phyloP scores from a whole-genome alignment of 108 stramenopile species.

The Epipyxis sp. region DNA sequence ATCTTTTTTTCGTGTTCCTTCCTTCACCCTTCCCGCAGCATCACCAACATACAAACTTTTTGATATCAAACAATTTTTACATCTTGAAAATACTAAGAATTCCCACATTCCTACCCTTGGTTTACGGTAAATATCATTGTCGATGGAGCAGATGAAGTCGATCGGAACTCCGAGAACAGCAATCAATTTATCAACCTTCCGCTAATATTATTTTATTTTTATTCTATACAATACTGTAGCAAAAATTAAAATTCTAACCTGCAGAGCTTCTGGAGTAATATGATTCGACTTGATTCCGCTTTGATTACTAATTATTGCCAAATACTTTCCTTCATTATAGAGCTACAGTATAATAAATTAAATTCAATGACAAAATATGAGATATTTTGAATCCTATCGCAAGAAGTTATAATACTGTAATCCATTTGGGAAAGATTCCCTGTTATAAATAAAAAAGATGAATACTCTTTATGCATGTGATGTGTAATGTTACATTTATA shows the following conservation, averaged over 20 bases:
- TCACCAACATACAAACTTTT: constrained; percentile 7
- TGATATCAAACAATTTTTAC: background rate
- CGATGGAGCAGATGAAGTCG: constrained; percentile 13
- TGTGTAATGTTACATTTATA: too few species aligned
- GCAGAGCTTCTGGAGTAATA: background rate
- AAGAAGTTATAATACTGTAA: too few species aligned
- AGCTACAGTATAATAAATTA: too few species aligned
- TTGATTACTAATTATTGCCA: constrained; percentile 20
- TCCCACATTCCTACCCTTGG: constrained; percentile 18
- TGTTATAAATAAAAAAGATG: too few species aligned
- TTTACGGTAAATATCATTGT: constrained; percentile 15
- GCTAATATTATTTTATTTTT: background rate
- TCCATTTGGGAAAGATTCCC: too few species aligned
- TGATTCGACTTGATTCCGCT: background rate
- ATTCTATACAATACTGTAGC: background rate
- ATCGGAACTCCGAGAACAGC: background rate
- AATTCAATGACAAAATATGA: too few species aligned
- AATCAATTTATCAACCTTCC: constrained; percentile 21
- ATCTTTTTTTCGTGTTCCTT: background rate
- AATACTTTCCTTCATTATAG: background rate
- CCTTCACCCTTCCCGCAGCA: constrained; percentile 3
- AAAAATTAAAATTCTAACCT: too few species aligned
- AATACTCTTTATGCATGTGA: too few species aligned
- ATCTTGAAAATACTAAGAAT: background rate
- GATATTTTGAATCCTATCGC: too few species aligned